Conservation (phyloP, 768 basidiomycete species). For the Leucocoprinus birnbaumii region DNA sequence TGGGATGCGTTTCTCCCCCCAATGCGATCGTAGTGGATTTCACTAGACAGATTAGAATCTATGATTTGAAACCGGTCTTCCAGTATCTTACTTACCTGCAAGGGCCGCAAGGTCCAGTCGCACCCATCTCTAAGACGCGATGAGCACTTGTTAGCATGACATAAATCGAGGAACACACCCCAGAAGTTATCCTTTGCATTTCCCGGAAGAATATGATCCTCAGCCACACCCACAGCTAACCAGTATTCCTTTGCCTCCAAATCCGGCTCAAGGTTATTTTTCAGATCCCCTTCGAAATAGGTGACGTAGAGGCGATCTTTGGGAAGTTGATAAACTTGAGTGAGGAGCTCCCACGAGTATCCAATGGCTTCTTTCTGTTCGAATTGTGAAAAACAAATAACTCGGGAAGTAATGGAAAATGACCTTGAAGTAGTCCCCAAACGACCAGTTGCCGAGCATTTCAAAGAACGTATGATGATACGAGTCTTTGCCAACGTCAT, state of each 20-base stretch:
- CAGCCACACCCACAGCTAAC: constrained; percentile 84
- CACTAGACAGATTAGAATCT: constrained; percentile 41
- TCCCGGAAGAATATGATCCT: constrained; percentile 90
- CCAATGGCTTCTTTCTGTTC: constrained; percentile 85
- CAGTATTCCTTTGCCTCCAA: constrained; percentile 84
- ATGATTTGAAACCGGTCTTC: background rate
- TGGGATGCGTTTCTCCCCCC: constrained; percentile 94
- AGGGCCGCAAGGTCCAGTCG: constrained; percentile 96
- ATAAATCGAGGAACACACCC: constrained; percentile 53
- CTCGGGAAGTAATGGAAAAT: constrained; percentile 11
- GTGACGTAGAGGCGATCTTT: constrained; percentile 94
- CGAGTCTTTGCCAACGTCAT: constrained; percentile 98
- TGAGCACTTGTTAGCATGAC: constrained; percentile 6
- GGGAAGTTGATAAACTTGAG: constrained; percentile 82
- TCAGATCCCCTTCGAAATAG: constrained; percentile 94
- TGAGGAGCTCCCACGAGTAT: constrained; percentile 95
- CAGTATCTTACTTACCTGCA: constrained; percentile 58
- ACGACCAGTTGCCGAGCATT: constrained; percentile 99
- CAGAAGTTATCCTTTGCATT: constrained; percentile 99
- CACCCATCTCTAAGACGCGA: constrained; percentile 84
- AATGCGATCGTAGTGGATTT: constrained; percentile 96
- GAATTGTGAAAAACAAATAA: constrained; percentile 12
- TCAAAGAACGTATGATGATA: constrained; percentile 99
- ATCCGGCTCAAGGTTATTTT: constrained; percentile 83
- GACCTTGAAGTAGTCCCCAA: constrained; percentile 99